Percentiles rank a stretch among this genome's conserved stretches.
These are phyloP conservation scores for Kodamaea neixiangensis DNA, from an alignment of 805 yeast genomes.

Conservation along the genomic window DNA sequence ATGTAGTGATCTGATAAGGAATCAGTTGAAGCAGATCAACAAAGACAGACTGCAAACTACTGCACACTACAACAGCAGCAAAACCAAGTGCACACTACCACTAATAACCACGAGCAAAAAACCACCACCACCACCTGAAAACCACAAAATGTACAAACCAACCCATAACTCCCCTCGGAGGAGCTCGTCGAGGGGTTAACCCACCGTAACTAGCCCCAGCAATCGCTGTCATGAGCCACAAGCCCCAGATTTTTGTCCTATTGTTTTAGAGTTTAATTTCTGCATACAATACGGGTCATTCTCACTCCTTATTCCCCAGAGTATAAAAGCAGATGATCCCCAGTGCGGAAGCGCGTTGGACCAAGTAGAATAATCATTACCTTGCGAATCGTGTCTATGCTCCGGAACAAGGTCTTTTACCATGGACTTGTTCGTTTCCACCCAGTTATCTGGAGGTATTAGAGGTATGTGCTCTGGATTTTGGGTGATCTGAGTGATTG, in stretches of 20 bases:
- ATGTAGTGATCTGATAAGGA: neutral
- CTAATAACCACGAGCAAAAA: too few species aligned
- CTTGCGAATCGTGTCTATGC: slow-evolving; percentile 5
- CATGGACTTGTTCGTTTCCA: slow-evolving; percentile 18
- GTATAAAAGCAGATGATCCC: neutral
- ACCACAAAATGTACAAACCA: neutral
- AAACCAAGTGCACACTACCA: too few species aligned
- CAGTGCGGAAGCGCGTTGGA: neutral
- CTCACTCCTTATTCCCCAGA: slow-evolving; percentile 1
- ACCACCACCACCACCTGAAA: neutral
- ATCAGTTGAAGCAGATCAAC: too few species aligned
- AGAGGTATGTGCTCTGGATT: slow-evolving; percentile 16
- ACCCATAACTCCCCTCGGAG: neutral
- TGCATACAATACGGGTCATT: neutral
- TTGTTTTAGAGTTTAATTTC: neutral
- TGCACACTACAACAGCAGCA: neutral
- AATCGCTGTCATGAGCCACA: neutral
- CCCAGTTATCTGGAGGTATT: slow-evolving; percentile 18
- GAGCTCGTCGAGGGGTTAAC: neutral
- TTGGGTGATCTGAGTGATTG: neutral
- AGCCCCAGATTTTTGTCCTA: neutral
- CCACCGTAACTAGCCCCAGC: neutral
- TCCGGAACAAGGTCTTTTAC: slow-evolving; percentile 2
- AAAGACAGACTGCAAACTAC: neutral
- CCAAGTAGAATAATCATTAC: slow-evolving; percentile 3